phyloP scores from a whole-genome alignment of 129 eudicot genomes.

The Centaurea solstitialis region DNA sequence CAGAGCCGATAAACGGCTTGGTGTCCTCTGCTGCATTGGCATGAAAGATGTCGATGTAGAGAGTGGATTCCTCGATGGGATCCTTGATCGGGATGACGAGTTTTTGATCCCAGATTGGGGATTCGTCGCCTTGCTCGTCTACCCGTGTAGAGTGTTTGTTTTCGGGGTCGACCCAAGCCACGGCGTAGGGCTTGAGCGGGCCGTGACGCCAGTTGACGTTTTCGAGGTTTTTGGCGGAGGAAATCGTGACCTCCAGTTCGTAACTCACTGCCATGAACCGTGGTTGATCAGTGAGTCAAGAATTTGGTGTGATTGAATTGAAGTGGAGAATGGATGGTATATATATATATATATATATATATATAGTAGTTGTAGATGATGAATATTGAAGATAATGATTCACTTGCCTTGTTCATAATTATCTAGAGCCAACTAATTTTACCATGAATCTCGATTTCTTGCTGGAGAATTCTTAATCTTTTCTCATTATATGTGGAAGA shows the following conservation, averaged over 20 bases:
- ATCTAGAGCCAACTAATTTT: too few relatives aligned
- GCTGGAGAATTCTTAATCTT: too few relatives aligned
- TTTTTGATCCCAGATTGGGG: constrained; percentile 64
- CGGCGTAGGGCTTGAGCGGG: constrained; percentile 74
- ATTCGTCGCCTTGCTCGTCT: constrained; percentile 66
- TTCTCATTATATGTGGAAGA: too few relatives aligned
- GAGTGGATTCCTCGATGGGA: constrained; percentile 68
- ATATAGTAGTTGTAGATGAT: too few relatives aligned
- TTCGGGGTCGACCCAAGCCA: constrained; percentile 78
- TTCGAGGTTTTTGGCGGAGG: constrained; percentile 76
- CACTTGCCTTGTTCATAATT: too few relatives aligned
- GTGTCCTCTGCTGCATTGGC: constrained; percentile 59
- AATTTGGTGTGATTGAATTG: not conserved
- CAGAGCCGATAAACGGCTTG: constrained; percentile 91
- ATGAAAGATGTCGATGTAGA: constrained; percentile 73
- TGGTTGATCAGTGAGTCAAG: not conserved
- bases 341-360: too few relatives aligned
- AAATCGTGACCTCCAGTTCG: constrained; percentile 65
- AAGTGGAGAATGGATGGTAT: not conserved
- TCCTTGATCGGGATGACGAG: constrained; percentile 56
- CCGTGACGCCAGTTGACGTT: constrained; percentile 95
- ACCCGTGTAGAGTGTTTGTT: constrained; percentile 57
- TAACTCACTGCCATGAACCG: constrained; percentile 52
- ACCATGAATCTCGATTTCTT: too few relatives aligned
- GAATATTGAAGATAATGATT: too few relatives aligned